Evolutionary conservation across 2,329 filamentous ascomycete species (phyloP).

Genomic region (Paraphoma sp.): DNA sequence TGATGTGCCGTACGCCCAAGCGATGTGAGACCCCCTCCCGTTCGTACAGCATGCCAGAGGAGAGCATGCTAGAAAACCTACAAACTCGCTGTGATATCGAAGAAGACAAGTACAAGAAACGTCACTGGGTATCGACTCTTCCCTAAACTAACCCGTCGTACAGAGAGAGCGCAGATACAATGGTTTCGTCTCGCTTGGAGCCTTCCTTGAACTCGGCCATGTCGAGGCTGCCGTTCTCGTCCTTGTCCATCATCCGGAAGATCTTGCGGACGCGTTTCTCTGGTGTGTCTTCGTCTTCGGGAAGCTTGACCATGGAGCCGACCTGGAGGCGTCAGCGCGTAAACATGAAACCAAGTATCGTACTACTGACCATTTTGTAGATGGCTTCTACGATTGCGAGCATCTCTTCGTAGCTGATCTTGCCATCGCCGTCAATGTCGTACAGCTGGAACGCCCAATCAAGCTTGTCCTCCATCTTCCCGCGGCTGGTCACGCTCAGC

Average conservation of each 20-base stretch:
- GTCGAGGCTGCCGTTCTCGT: conserved; percentile 95
- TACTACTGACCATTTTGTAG: conserved; percentile 89
- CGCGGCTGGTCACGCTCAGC: conserved; percentile 92
- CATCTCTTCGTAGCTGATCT: conserved; percentile 99
- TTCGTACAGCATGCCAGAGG: conserved; percentile 35
- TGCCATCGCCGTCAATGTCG: conserved; percentile 98
- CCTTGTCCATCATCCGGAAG: conserved; percentile 99
- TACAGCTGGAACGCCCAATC: conserved; percentile 99
- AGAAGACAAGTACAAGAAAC: conserved; percentile 40
- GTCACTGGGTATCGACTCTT: conserved; percentile 27
- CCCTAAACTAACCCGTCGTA: conserved; percentile 90
- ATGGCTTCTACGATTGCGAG: conserved; percentile 98
- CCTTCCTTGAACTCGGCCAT: conserved; percentile 99
- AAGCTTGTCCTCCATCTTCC: conserved; percentile 99
- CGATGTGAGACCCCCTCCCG: conserved; percentile 34
- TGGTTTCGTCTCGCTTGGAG: conserved; percentile 97
- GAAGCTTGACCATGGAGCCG: conserved; percentile 98
- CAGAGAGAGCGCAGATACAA: conserved; percentile 93
- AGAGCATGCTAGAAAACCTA: conserved; percentile 37
- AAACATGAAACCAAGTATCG: neutral
- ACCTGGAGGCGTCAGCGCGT: conserved; percentile 64
- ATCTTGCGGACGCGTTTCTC: conserved; percentile 99
- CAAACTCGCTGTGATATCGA: conserved; percentile 50
- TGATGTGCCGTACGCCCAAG: conserved; percentile 42
- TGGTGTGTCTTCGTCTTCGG: conserved; percentile 97